Evolutionary conservation across 192 early-diverging fungal species (phyloP), one percentile per base, ranked within the genome.

Genomic region (Coemansia sp.): DNA sequence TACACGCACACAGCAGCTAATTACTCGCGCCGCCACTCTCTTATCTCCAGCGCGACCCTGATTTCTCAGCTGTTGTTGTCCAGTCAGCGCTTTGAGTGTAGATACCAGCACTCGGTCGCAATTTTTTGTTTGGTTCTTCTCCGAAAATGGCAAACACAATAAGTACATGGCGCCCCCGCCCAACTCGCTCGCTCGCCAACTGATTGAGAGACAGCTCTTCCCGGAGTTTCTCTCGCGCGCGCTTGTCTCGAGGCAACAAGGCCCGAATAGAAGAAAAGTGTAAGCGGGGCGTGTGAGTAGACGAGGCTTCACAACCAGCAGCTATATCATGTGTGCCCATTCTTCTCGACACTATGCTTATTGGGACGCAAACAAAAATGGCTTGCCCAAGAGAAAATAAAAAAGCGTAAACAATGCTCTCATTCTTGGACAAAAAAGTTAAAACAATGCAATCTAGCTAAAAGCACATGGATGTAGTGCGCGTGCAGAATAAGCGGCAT

Each of bases 231-330:
- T 38, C 19, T 6, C 31, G 15, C 10, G 14, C 19, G 19, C 19
- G 56, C 29, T n/a, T 58, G 35, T n/a, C 35, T 5, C 32, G 32
- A 37, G 6, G 32, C 56, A 3, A 7, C 51, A 53, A 32, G 20
- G 45, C 19, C 40, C 7, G 7, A 46, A 46, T 53, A 32, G n/a
- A n/a, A n/a, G n/a, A n/a, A n/a, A 53, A 17, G 8, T 35, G 31
- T 22, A 38, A 38, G 35, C 19, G 35, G 37, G 56, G 35, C 56
- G 56, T 58, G 56, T 37, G 56, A 58, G 56, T 58, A 37, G 56
- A 58, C 31, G 56, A 58, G 32, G n/a, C 14, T 58, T 29, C 7
- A 14, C 17, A 5, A 38, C 5, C 6, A 38, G 6, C 10, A 38
- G 37, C 5, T 38, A 38, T n/a, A n/a, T 27, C 24, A 4, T 53